phyloP scores from a whole-genome alignment of 805 yeast species.

The Starmerella sirachaensis region DNA sequence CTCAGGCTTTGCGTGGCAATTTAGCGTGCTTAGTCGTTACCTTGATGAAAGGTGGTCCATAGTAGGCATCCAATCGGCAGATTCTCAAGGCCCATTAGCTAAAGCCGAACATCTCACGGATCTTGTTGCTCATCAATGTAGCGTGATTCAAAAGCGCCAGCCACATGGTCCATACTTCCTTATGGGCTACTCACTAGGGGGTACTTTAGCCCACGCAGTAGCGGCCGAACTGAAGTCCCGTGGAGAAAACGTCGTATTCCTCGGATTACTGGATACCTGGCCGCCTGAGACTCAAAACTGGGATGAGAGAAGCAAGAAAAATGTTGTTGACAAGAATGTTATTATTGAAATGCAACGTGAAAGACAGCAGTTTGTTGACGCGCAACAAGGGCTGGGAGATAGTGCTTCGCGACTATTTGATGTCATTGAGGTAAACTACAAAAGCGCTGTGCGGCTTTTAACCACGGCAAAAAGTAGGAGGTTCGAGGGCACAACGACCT shows the following conservation, averaged over 20 bases:
- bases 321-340: conserved; percentile 13
- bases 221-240: conserved; percentile 9
- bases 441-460: conserved; percentile 13
- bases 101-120: conserved; percentile 3
- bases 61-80: conserved; percentile 13
- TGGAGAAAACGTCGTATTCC: conserved; percentile 9
- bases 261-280: conserved; percentile 18
- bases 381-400: conserved; percentile 1
- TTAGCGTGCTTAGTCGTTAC: conserved; percentile 14
- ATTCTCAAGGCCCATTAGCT: conserved; percentile 8
- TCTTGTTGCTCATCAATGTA: conserved; percentile 8
- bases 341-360: conserved; percentile 16
- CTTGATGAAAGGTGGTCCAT: conserved; percentile 13
- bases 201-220: conserved; percentile 15
- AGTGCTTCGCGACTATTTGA: conserved; percentile 10
- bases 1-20: conserved; percentile 17
- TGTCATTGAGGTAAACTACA: conserved; percentile 11
- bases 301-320: conserved; percentile 8
- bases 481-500: conserved; percentile 7
- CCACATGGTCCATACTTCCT: conserved; percentile 9
- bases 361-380: conserved; percentile 10
- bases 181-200: conserved; percentile 17
- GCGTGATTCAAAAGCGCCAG: background rate
- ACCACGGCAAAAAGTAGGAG: conserved; percentile 12
- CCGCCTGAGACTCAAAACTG: conserved; percentile 19